Percentiles rank a stretch among this genome's conserved stretches.
Evolutionary conservation across 78 protist genomes (phyloP).

Genomic region (Guillardia theta): DNA sequence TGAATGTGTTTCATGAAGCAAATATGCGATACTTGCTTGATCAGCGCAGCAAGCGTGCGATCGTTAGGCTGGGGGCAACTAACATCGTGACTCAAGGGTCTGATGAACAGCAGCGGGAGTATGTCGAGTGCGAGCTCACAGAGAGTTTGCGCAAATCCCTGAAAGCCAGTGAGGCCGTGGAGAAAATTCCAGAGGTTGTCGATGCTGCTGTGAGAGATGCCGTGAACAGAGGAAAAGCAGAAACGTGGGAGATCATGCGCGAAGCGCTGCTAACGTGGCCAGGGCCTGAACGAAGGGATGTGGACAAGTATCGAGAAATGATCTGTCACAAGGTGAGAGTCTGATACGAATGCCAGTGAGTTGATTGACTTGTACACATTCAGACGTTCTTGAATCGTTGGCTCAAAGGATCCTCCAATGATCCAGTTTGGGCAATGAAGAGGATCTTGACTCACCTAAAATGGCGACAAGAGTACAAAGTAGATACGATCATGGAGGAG

Average conservation of each 20-base stretch:
- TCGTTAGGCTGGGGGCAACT: neutral
- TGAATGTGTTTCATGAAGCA: too few relatives aligned
- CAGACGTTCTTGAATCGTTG: constrained; percentile 6
- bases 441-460: neutral
- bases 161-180: neutral
- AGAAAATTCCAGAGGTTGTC: neutral
- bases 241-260: neutral
- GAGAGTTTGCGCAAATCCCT: neutral
- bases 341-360: too few relatives aligned
- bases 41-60: neutral
- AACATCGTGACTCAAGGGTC: neutral
- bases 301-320: neutral
- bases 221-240: neutral
- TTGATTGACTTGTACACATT: too few relatives aligned
- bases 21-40: neutral
- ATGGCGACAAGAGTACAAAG: neutral
- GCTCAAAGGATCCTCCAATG: neutral
- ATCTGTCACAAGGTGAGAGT: constrained; percentile 17
- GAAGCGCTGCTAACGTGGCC: neutral
- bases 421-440: neutral
- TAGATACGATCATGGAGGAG: constrained; percentile 12
- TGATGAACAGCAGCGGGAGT: neutral
- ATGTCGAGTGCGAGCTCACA: too few relatives aligned
- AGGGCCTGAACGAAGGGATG: neutral
- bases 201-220: neutral